These are phyloP conservation scores for Meripilus lineatus DNA, from an alignment of 1,284 basidiomycete genomes.

Conservation along the genomic window DNA sequence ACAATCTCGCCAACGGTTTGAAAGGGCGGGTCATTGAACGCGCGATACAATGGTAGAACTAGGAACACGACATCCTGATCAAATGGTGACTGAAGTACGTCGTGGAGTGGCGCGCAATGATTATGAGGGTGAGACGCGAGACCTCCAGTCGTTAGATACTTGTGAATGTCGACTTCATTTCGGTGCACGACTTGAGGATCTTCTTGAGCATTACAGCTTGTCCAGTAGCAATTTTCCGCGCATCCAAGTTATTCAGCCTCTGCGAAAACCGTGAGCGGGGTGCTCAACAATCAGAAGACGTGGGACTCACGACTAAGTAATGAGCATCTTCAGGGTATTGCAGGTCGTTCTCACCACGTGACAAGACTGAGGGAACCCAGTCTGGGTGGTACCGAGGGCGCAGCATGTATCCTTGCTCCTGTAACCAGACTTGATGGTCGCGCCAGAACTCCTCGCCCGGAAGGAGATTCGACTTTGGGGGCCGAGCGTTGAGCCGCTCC, in stretches of 20 bases:
- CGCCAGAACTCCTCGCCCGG: too few species aligned
- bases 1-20: slow-evolving; percentile 13
- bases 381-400: slow-evolving; percentile 10
- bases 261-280: neutral
- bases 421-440: too few species aligned
- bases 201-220: slow-evolving; percentile 20
- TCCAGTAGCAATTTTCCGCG: slow-evolving; percentile 19
- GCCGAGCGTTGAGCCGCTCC: too few species aligned
- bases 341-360: neutral
- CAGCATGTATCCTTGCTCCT: too few species aligned
- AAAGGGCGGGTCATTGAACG: slow-evolving; percentile 9
- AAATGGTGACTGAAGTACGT: slow-evolving; percentile 15
- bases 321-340: slow-evolving; percentile 11
- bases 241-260: slow-evolving; percentile 18
- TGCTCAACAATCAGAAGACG: too few species aligned
- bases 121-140: too few species aligned
- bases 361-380: slow-evolving; percentile 16
- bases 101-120: slow-evolving; percentile 22
- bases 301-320: neutral
- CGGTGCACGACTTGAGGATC: too few species aligned
- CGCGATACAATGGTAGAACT: neutral
- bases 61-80: slow-evolving; percentile 9
- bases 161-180: slow-evolving; percentile 18
- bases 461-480: too few species aligned
- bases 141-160: slow-evolving; percentile 17